Evolutionary conservation across 352 stramenopile species (phyloP).

Genomic region (Phytophthora nicotianae): DNA sequence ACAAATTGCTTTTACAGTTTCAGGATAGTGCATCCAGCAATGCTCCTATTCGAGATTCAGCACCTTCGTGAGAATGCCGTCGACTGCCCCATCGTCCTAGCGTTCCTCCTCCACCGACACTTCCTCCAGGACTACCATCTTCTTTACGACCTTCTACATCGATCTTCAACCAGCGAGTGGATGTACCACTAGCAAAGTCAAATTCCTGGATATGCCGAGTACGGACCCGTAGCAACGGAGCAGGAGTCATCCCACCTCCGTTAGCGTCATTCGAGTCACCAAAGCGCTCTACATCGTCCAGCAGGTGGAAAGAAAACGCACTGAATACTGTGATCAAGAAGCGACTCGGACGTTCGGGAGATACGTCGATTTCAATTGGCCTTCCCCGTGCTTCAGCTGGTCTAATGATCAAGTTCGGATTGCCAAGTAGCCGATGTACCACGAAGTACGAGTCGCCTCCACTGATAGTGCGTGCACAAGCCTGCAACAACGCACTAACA

Average conservation of each 20-base stretch:
- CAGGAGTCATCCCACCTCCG: conserved; percentile 47
- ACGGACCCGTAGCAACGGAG: conserved; percentile 64
- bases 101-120: conserved; percentile 11
- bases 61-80: conserved; percentile 37
- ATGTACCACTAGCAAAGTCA: conserved; percentile 74
- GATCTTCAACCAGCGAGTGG: conserved; percentile 68
- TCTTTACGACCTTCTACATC: conserved; percentile 65
- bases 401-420: conserved; percentile 74
- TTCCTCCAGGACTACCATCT: conserved; percentile 31
- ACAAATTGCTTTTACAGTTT: conserved; percentile 3
- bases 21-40: conserved; percentile 47
- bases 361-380: conserved; percentile 79
- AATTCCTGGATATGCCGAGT: conserved; percentile 85
- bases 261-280: conserved; percentile 41
- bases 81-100: conserved; percentile 34
- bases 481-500: conserved; percentile 73
- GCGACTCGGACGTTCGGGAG: conserved; percentile 50
- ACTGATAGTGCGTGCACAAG: conserved; percentile 76
- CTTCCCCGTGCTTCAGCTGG: conserved; percentile 68
- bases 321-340: conserved; percentile 83
- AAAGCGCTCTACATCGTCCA: conserved; percentile 80
- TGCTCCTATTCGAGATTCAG: conserved; percentile 45
- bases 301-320: conserved; percentile 77
- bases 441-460: conserved; percentile 85
- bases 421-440: conserved; percentile 73